Conservation (phyloP, 257 asterid species). For the Henckelia pumila region DNA sequence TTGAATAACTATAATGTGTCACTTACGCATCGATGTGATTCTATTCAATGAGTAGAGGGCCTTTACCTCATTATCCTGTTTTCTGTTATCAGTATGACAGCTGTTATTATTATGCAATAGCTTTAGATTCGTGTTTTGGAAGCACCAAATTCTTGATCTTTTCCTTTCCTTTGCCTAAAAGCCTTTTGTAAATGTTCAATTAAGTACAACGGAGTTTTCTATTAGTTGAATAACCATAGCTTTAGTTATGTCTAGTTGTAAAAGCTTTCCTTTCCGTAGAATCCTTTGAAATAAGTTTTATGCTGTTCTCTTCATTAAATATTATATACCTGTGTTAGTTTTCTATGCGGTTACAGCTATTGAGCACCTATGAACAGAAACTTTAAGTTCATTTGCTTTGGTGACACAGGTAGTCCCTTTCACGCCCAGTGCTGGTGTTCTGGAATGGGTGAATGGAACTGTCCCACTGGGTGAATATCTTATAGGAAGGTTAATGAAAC, state of each 20-base stretch:
- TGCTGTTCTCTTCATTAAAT: background rate
- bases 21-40: too few species aligned
- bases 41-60: too few species aligned
- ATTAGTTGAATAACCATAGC: background rate
- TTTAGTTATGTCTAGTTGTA: background rate
- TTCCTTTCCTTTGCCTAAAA: too few species aligned
- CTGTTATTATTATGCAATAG: too few species aligned
- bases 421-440: slow-evolving; percentile 99
- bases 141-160: too few species aligned
- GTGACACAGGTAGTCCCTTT: slow-evolving; percentile 85
- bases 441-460: slow-evolving; percentile 99
- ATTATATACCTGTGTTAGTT: slow-evolving; percentile 7
- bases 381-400: slow-evolving; percentile 19
- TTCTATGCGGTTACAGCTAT: slow-evolving; percentile 15
- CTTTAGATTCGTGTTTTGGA: too few species aligned
- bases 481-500: slow-evolving; percentile 64
- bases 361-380: slow-evolving; percentile 1
- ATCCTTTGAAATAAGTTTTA: background rate
- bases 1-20: too few species aligned
- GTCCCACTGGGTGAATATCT: slow-evolving; percentile 97
- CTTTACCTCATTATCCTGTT: too few species aligned
- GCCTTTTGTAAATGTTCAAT: too few species aligned
- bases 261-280: background rate
- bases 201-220: too few species aligned
- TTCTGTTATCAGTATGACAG: too few species aligned